Percentiles rank a stretch among this genome's conserved stretches.
These are phyloP conservation scores for Ophiorrhiza pumila DNA, from an alignment of 257 asterid genomes.

Conservation along the genomic window DNA sequence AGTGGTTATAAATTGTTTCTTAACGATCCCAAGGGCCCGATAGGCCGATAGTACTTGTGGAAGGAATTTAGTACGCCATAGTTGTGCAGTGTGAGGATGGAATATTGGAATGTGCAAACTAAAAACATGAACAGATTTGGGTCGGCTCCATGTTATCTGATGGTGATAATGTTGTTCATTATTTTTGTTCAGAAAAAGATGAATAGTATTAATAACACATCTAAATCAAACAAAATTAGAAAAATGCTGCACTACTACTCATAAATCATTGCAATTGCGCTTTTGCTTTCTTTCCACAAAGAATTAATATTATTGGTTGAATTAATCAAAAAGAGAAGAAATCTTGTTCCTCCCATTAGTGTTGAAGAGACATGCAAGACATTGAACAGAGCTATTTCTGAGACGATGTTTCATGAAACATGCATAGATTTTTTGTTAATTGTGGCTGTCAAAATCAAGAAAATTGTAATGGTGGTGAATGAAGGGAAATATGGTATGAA, in stretches of 20 bases:
- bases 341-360: too few relatives aligned
- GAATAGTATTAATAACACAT: too few relatives aligned
- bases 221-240: neutral
- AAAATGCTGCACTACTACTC: neutral
- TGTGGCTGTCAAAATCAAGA: constrained; percentile 2
- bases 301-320: too few relatives aligned
- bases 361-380: too few relatives aligned
- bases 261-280: too few relatives aligned
- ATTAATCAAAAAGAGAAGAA: too few relatives aligned
- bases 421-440: too few relatives aligned
- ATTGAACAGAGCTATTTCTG: too few relatives aligned
- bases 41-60: neutral
- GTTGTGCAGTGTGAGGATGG: neutral
- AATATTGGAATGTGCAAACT: neutral
- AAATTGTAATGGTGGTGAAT: neutral
- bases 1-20: constrained; percentile 5
- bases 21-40: constrained; percentile 6
- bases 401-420: too few relatives aligned
- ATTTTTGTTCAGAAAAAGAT: neutral
- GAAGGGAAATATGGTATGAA: neutral
- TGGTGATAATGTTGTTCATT: neutral
- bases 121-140: constrained; percentile 1
- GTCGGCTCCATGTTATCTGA: constrained; percentile 13
- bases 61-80: neutral
- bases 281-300: too few relatives aligned